A percentile compares a stretch with the other conserved stretches of the same genome.
phyloP scores from a whole-genome alignment of 371 early-diverging fungal genomes.

The Mortierella sp. region DNA sequence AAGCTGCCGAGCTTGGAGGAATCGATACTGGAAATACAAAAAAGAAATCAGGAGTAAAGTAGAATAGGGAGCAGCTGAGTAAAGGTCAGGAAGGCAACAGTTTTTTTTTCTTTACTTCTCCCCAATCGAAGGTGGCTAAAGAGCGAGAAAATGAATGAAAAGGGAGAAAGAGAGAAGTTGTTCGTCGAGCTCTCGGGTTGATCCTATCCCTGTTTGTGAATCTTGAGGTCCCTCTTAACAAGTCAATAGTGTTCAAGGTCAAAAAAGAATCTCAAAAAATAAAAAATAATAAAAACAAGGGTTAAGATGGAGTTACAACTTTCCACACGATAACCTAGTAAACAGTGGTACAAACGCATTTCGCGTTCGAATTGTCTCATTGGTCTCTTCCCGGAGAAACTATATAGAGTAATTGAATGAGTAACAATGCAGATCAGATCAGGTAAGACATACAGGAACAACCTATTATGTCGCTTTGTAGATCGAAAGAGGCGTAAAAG shows the following conservation, averaged over 20 bases:
- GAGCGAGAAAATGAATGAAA: background rate
- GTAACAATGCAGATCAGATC: conserved; percentile 4
- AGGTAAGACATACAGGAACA: conserved; percentile 8
- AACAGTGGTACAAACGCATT: background rate
- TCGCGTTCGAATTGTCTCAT: conserved; percentile 1
- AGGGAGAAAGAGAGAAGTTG: background rate
- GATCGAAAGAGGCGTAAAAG: background rate
- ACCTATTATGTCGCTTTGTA: background rate
- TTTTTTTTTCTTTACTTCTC: conserved; percentile 14
- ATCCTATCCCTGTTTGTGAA: conserved; percentile 1
- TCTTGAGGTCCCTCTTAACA: too few relatives aligned
- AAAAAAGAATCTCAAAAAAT: conserved; percentile 12
- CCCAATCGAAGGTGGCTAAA: background rate
- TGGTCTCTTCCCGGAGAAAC: background rate
- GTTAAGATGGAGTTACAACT: conserved; percentile 7
- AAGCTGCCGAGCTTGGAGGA: conserved; percentile 1
- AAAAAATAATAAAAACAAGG: conserved; percentile 17
- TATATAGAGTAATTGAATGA: background rate
- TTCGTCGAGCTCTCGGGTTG: background rate
- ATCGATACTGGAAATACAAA: background rate
- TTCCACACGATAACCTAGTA: conserved; percentile 13
- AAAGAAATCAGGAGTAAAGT: conserved; percentile 9
- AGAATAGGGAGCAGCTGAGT: conserved; percentile 8
- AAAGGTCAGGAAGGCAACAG: background rate
- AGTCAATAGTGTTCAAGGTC: conserved; percentile 4